Evolutionary conservation across 2,329 filamentous ascomycete species (phyloP).

Genomic region (Gliomastix tumulicola): DNA sequence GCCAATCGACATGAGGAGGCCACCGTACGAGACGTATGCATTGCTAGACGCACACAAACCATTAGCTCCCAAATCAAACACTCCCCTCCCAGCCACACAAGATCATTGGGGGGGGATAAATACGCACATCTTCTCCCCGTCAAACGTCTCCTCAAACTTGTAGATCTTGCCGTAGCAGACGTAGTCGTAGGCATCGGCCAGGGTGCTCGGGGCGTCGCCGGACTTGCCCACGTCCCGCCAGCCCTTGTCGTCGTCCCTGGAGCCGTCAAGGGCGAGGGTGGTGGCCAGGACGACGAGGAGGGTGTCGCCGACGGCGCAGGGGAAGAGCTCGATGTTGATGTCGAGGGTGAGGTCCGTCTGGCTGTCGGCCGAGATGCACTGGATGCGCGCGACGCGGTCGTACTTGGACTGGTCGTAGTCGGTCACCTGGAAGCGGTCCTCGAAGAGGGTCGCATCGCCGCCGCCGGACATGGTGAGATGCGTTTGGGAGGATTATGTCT

Average conservation of each 20-base stretch:
- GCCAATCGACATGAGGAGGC: slow-evolving; percentile 81
- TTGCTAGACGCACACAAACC: slow-evolving; percentile 50
- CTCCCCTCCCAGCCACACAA: not conserved
- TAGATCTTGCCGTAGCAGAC: slow-evolving; percentile 87
- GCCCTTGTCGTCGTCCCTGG: slow-evolving; percentile 66
- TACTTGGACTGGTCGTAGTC: slow-evolving; percentile 80
- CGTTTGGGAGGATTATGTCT: too few species aligned
- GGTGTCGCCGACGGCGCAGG: slow-evolving; percentile 64
- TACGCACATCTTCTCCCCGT: slow-evolving; percentile 73
- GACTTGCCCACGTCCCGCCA: slow-evolving; percentile 70
- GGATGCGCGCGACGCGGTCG: slow-evolving; percentile 86
- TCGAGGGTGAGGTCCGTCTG: slow-evolving; percentile 77
- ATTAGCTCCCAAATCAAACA: not conserved
- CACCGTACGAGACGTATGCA: slow-evolving; percentile 90
- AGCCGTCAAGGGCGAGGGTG: slow-evolving; percentile 80
- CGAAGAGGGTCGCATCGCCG: slow-evolving; percentile 87
- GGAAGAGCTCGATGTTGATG: slow-evolving; percentile 90
- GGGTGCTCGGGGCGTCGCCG: slow-evolving; percentile 46
- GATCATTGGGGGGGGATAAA: not conserved
- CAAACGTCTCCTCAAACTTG: slow-evolving; percentile 72
- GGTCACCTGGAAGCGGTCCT: slow-evolving; percentile 83
- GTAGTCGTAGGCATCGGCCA: slow-evolving; percentile 80
- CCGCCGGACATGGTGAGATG: slow-evolving; percentile 40
- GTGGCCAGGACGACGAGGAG: slow-evolving; percentile 78
- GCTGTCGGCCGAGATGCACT: slow-evolving; percentile 67